Evolutionary conservation across 192 early-diverging fungal species (phyloP).

Genomic region (Pilobolus umbonatus): DNA sequence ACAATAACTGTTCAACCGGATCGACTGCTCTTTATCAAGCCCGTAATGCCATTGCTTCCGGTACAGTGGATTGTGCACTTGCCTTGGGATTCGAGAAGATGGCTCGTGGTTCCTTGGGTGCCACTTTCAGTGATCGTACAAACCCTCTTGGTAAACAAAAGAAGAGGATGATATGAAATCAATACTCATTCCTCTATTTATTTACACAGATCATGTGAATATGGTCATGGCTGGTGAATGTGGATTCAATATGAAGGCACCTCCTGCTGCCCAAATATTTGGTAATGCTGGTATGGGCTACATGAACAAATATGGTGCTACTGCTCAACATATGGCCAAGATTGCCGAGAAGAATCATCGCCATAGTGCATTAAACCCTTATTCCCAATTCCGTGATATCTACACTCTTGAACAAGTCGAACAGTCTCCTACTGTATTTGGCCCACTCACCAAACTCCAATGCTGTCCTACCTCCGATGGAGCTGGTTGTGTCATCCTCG

Average conservation of each 20-base stretch:
- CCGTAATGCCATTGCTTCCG: conserved; percentile 54
- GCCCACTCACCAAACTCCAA: conserved; percentile 69
- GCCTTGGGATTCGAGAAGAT: conserved; percentile 77
- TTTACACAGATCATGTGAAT: conserved; percentile 47
- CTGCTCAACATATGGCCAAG: conserved; percentile 50
- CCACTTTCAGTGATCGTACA: conserved; percentile 53
- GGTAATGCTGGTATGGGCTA: conserved; percentile 71
- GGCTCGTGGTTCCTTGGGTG: conserved; percentile 45
- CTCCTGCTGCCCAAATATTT: conserved; percentile 66
- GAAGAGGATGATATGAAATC: too few relatives aligned
- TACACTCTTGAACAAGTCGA: conserved; percentile 61
- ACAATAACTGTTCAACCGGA: conserved; percentile 78
- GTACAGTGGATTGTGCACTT: conserved; percentile 61
- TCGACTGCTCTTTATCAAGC: conserved; percentile 66
- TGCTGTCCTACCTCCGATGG: conserved; percentile 77
- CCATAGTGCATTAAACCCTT: conserved; percentile 64
- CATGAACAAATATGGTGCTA: conserved; percentile 58
- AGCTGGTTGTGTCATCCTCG: conserved; percentile 59
- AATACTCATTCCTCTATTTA: background rate
- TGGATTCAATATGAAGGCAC: conserved; percentile 47
- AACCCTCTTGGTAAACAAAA: conserved; percentile 56
- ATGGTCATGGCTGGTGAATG: conserved; percentile 52
- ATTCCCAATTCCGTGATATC: conserved; percentile 63
- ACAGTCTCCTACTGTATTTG: conserved; percentile 57
- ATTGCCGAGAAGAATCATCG: conserved; percentile 75